Base-by-base conservation (phyloP, 164 flowering plant genomes). In the Sextonia rubra region DNA sequence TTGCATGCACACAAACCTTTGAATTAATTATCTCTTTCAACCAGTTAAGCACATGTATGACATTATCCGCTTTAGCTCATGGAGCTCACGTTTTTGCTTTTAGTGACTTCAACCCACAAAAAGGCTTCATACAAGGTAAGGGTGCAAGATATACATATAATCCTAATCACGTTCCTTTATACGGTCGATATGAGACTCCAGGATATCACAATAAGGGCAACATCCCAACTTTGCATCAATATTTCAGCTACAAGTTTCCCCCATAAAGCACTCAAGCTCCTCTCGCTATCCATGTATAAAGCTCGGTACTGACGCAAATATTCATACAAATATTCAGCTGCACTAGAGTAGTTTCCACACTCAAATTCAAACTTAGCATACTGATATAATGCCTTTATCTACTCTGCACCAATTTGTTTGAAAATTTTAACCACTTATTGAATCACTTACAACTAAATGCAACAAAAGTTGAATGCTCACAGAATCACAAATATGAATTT, bases 301-400 rank as follows among this genome's bases (percentile, higher is more conserved):
- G 84, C 88, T 70, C 97, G 79, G 78, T 92, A 94, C 87, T 94
- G 98, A 73, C n/a, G n/a, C n/a, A n/a, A n/a, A n/a, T n/a, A n/a
- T n/a, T n/a, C n/a, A n/a, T 94, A 91, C 70, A 94, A 80, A 83
- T 85, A 94, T 70, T 94, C 97, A 67, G 98, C 97, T 75, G 98
- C 98, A 66, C 95, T 97, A 26, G 98, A 94, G 84, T 94, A 94
- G 86, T 94, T 92, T 24, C 98, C 98, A 76, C 98, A 94, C 75
- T 94, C 98, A 82, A 94, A 94, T 80, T 92, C 97, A 80, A 94
- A 94, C 60, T 94, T 94, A 56, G 98, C 93, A 80, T 87, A 94
- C 85, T 89, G 97, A 81, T 94, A 94, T 60, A 94, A 77, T 12
- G 97, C 98, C 82, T 94, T 97, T 65, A 94, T 94, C 84, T 94